These are phyloP conservation scores for Phaeotremella skinneri DNA, from an alignment of 768 basidiomycete species.

Conservation along the genomic window DNA sequence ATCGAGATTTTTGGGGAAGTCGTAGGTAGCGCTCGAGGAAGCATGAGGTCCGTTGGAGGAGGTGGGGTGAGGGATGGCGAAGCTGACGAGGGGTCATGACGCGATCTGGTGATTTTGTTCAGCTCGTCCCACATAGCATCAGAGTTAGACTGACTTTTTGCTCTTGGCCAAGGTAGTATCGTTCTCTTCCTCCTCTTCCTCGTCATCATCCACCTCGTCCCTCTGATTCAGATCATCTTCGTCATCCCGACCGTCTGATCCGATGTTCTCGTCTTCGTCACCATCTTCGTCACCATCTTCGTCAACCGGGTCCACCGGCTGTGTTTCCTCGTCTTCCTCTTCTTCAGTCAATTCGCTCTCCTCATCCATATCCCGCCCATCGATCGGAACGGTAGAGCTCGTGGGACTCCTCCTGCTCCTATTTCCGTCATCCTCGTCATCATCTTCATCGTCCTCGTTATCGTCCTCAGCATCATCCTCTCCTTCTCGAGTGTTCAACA, in stretches of 20 bases:
- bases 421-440: background rate
- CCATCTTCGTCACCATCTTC: conserved; percentile 3
- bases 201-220: conserved; percentile 10
- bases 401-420: conserved; percentile 4
- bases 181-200: conserved; percentile 16
- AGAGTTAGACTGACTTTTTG: conserved; percentile 10
- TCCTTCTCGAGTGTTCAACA: too few species aligned
- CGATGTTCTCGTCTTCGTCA: conserved; percentile 2
- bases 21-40: background rate
- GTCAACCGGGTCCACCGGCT: conserved; percentile 7
- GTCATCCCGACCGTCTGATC: conserved; percentile 14
- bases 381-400: conserved; percentile 1
- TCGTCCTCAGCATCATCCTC: background rate
- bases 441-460: background rate
- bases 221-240: conserved; percentile 6
- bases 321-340: conserved; percentile 14
- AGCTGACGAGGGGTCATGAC: background rate
- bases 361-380: background rate
- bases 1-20: background rate
- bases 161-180: background rate
- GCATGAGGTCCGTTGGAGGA: background rate
- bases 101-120: conserved; percentile 1
- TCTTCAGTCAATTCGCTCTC: conserved; percentile 22
- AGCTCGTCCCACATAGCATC: conserved; percentile 18
- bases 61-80: conserved; percentile 4